Evolutionary conservation across 2,329 filamentous ascomycete species (phyloP).

Genomic region (Dactylellina drechsleri): DNA sequence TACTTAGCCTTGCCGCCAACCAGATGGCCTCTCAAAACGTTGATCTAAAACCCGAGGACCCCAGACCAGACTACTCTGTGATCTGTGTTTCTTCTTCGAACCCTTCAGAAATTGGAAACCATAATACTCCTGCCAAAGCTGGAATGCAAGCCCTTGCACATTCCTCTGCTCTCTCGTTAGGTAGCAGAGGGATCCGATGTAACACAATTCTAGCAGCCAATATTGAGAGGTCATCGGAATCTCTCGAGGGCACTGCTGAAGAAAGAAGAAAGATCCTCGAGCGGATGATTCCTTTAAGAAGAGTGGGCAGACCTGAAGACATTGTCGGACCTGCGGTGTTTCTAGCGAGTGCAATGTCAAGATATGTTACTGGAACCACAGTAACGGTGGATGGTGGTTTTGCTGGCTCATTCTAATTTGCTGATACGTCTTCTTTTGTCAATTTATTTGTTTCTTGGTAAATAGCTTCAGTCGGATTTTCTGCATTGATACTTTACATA

Average conservation of each 20-base stretch:
- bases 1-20: constrained; percentile 58
- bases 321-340: constrained; percentile 86
- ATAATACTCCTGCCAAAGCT: constrained; percentile 48
- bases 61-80: constrained; percentile 56
- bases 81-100: constrained; percentile 56
- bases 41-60: constrained; percentile 54
- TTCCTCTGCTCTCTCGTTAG: constrained; percentile 42
- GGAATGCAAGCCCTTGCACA: constrained; percentile 46
- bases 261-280: constrained; percentile 47
- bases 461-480: constrained; percentile 8
- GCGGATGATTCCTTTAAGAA: constrained; percentile 49
- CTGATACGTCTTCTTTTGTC: background rate
- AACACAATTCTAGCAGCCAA: constrained; percentile 53
- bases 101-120: constrained; percentile 48
- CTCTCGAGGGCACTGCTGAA: constrained; percentile 47
- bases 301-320: constrained; percentile 72
- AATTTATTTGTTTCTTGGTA: constrained; percentile 3
- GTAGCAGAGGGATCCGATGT: constrained; percentile 46
- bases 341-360: constrained; percentile 75
- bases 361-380: constrained; percentile 61
- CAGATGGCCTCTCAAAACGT: constrained; percentile 57
- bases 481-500: constrained; percentile 3
- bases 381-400: constrained; percentile 58
- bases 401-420: constrained; percentile 44
- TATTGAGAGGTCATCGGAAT: constrained; percentile 43